Evolutionary conservation across 208 protist species (phyloP).

Genomic region (Acanthamoeba lenticulata): DNA sequence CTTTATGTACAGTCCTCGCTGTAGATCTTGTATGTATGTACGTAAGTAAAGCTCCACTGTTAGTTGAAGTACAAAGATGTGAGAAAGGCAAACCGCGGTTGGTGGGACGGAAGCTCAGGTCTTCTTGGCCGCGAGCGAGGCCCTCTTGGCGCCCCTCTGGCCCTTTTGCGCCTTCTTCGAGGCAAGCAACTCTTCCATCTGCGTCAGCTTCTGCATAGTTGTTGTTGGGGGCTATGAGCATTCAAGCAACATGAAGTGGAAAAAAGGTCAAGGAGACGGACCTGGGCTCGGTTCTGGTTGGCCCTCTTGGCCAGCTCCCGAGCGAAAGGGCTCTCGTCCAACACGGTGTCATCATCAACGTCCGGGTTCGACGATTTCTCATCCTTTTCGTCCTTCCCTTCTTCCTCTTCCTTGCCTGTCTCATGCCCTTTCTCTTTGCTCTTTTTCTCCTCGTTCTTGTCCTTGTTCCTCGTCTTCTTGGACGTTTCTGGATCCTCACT

Average conservation of each 20-base stretch:
- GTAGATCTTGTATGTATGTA: background rate
- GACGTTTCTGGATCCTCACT: background rate
- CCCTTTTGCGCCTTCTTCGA: background rate
- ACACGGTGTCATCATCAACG: background rate
- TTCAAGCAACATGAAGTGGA: background rate
- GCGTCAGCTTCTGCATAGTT: background rate
- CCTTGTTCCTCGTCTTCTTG: background rate
- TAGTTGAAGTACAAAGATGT: background rate
- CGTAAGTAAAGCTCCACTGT: background rate
- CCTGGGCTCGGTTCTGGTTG: background rate
- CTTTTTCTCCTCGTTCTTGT: background rate
- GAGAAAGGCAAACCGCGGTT: too few species aligned
- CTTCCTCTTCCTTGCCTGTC: background rate
- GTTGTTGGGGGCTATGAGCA: background rate
- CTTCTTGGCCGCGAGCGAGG: background rate
- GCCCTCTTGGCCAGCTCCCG: background rate
- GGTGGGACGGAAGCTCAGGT: background rate
- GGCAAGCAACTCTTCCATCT: conserved; percentile 7
- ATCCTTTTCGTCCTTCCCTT: background rate
- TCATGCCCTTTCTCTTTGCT: background rate
- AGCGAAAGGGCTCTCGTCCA: background rate
- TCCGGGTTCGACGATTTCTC: background rate
- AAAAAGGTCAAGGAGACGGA: background rate
- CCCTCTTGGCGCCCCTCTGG: background rate
- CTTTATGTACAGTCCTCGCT: background rate